Evolutionary conservation across 306 rosid genomes (phyloP).

Genomic region (Vigna reflexopilosa): DNA sequence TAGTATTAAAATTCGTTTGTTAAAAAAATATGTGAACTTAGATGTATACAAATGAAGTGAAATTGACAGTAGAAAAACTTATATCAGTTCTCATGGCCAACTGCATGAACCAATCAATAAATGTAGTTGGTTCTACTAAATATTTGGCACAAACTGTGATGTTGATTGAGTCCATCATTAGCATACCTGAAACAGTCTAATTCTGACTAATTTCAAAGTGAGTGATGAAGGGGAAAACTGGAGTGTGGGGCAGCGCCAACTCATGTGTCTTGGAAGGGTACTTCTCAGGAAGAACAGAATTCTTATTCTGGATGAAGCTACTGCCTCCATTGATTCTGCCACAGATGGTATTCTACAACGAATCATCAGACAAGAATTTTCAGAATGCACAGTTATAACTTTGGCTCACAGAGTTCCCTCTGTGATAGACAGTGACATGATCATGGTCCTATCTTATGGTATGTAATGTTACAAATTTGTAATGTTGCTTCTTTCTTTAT

Average conservation of each 20-base stretch:
- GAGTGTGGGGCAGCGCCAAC: slow-evolving; percentile 78
- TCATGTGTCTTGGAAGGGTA: slow-evolving; percentile 76
- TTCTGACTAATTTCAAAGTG: slow-evolving; percentile 42
- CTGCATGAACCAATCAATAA: not conserved
- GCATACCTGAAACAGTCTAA: not conserved
- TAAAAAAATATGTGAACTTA: not conserved
- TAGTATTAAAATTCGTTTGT: rapidly evolving
- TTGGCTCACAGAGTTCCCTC: slow-evolving; percentile 81
- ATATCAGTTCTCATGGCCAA: not conserved
- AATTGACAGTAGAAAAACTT: not conserved
- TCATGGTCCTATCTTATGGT: slow-evolving; percentile 80
- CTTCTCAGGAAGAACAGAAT: slow-evolving; percentile 66
- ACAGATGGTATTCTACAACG: slow-evolving; percentile 64
- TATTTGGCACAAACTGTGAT: not conserved
- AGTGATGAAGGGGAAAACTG: slow-evolving; percentile 80
- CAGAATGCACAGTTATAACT: slow-evolving; percentile 65
- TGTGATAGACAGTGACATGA: slow-evolving; percentile 74
- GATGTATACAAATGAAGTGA: not conserved
- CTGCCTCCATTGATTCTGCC: slow-evolving; percentile 74
- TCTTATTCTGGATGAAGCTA: slow-evolving; percentile 80
- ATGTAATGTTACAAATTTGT: slow-evolving; percentile 31
- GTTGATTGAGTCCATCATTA: not conserved
- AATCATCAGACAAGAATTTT: slow-evolving; percentile 65
- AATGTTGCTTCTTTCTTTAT: not conserved
- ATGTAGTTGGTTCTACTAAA: not conserved